phyloP scores from a whole-genome alignment of 495 filamentous ascomycete genomes.

The Aspergillus saccharolyticus region DNA sequence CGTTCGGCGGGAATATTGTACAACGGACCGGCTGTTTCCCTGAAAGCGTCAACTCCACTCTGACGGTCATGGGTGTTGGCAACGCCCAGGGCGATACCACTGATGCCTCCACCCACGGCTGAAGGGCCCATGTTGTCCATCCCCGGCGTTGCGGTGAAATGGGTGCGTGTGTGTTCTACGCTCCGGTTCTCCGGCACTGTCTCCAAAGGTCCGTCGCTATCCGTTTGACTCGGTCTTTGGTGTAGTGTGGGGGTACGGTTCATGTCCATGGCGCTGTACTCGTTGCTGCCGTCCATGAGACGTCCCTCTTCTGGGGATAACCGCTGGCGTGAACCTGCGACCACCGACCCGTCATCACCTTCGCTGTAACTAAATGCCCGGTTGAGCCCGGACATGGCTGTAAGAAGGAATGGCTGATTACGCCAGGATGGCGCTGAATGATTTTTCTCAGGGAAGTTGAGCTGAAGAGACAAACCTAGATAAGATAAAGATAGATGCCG shows the following conservation, averaged over 20 bases:
- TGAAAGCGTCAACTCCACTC: constrained; percentile 66
- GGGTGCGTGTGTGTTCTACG: constrained; percentile 20
- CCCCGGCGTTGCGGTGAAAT: constrained; percentile 60
- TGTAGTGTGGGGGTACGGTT: constrained; percentile 15
- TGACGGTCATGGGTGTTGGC: constrained; percentile 68
- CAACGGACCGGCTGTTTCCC: constrained; percentile 38
- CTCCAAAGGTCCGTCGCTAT: constrained; percentile 7
- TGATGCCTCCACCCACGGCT: constrained; percentile 71
- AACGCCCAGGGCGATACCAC: constrained; percentile 68
- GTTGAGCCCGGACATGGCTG: constrained; percentile 19
- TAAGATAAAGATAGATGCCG: background rate
- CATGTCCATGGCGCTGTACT: constrained; percentile 21
- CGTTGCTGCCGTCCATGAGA: constrained; percentile 2
- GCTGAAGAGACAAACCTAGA: background rate
- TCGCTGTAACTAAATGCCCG: constrained; percentile 20
- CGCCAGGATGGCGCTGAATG: background rate
- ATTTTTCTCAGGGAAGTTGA: background rate
- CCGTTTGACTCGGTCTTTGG: constrained; percentile 5
- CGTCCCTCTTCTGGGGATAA: constrained; percentile 5
- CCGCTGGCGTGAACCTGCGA: background rate
- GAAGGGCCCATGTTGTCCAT: constrained; percentile 68
- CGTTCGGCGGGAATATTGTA: constrained; percentile 42
- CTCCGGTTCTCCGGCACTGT: constrained; percentile 18
- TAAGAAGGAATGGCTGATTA: background rate
- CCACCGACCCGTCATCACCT: constrained; percentile 10